Base-by-base conservation (phyloP, 139 green algal genomes). In the Closterium sp. region DNA sequence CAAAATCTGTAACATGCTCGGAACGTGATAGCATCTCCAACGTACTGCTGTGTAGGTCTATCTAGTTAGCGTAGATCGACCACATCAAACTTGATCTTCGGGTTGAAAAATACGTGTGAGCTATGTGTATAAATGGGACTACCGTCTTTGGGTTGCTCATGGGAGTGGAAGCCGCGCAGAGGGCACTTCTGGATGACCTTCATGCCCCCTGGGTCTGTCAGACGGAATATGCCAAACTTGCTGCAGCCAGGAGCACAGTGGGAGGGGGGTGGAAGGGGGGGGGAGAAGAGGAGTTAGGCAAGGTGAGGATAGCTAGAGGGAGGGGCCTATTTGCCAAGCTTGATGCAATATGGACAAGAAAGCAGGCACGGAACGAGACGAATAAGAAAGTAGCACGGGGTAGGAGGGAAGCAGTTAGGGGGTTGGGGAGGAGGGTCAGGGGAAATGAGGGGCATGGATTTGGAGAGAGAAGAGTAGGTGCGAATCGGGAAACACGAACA, bases 111-210 rank as follows among this genome's bases (percentile, higher is more conserved):
- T 64, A 99, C 98, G 94, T 99, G 97, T 6, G 95, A 94, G 92
- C 96, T 98, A 34, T 98, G 94, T 93, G 99, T 97, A 92, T 99
- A 99, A 55, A 99, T 90, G 88, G 96, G 95, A 90, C 98, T 96
- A 3, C 96, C 96, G 32, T 88, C 91, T 4, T 30, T 8, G 9
- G 89, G 84, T 8, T 21, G 36, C 69, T 93, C 91, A 1, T 98
- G 96, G 4, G 95, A 64, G 93, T 99, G 98, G 93, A 99, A 99
- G n/a, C 98, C 98, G 0, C 97, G 95, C 86, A 95, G 89, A 1
- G 86, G 76, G 93, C 97, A 99, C 33, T 94, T 93, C 94, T 98
- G 96, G n/a, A 99, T 96, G 31, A 98, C 91, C 35, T 95, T 93
- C 43, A 99, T 91, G 9, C 98, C 98, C 1, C 95, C 97, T 28